Conservation (phyloP, 1,139 yeast genomes). For the Lodderomyces pseudojiufengensis region DNA sequence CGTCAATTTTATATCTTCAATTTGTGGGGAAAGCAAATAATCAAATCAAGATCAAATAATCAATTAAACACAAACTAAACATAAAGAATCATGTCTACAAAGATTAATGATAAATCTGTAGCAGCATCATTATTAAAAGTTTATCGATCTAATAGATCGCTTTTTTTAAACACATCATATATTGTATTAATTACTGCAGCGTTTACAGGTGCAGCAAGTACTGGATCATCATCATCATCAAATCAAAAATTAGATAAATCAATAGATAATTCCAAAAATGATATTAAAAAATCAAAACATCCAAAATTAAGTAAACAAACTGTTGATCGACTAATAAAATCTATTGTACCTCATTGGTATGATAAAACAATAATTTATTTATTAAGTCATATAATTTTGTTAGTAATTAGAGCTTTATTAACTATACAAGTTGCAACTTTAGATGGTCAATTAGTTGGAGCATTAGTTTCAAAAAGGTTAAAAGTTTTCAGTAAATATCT, state of each 20-base stretch:
- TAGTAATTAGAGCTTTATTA: slow-evolving; percentile 67
- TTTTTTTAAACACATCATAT: slow-evolving; percentile 48
- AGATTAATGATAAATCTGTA: slow-evolving; percentile 9
- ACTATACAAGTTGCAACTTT: slow-evolving; percentile 82
- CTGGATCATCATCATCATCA: slow-evolving; percentile 15
- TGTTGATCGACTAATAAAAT: slow-evolving; percentile 27
- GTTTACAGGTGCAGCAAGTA: slow-evolving; percentile 42
- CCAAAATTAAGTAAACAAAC: slow-evolving; percentile 35
- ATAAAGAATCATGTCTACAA: slow-evolving; percentile 9
- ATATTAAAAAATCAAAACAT: slow-evolving; percentile 13
- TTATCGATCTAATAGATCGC: slow-evolving; percentile 44
- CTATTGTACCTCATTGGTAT: slow-evolving; percentile 36
- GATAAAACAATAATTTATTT: slow-evolving; percentile 42
- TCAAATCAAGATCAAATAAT: too few relatives aligned
- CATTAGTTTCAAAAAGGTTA: slow-evolving; percentile 70
- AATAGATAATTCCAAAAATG: neutral
- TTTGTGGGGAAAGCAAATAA: too few relatives aligned
- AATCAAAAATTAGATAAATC: slow-evolving; percentile 3
- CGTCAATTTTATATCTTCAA: too few relatives aligned
- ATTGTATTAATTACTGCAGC: slow-evolving; percentile 45
- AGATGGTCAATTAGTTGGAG: slow-evolving; percentile 84
- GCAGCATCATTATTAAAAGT: slow-evolving; percentile 32
- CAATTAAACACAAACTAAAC: too few relatives aligned
- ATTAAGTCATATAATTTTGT: slow-evolving; percentile 54
- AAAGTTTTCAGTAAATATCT: slow-evolving; percentile 60